Conservation (phyloP, 2,329 filamentous ascomycete genomes). For the Fusarium concolor region DNA sequence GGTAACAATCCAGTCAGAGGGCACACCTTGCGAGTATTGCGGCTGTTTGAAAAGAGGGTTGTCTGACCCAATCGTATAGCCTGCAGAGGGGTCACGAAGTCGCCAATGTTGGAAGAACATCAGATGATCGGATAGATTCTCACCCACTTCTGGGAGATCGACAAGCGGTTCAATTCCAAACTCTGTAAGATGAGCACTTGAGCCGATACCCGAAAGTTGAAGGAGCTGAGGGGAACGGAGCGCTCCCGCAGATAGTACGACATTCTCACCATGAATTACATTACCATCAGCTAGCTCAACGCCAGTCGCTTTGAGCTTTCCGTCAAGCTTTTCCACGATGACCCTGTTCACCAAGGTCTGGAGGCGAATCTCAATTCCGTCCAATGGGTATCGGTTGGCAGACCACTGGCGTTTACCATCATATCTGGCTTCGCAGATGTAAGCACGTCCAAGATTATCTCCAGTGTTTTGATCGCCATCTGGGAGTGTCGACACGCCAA, state of each 20-base stretch:
- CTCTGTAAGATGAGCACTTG: slow-evolving; percentile 52
- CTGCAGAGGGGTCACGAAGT: slow-evolving; percentile 49
- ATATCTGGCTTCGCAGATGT: slow-evolving; percentile 45
- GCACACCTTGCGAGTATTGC: slow-evolving; percentile 52
- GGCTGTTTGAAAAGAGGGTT: slow-evolving; percentile 52
- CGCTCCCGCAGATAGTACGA: slow-evolving; percentile 61
- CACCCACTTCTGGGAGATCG: slow-evolving; percentile 62
- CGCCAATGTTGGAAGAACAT: slow-evolving; percentile 48
- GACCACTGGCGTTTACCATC: slow-evolving; percentile 44
- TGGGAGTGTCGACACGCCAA: slow-evolving; percentile 48
- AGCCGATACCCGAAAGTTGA: slow-evolving; percentile 61
- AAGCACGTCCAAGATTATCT: slow-evolving; percentile 50
- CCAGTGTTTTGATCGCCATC: slow-evolving; percentile 47
- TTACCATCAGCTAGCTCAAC: slow-evolving; percentile 47
- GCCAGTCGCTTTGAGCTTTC: slow-evolving; percentile 37
- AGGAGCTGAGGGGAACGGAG: slow-evolving; percentile 62
- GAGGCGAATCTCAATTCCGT: slow-evolving; percentile 43
- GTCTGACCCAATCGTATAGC: slow-evolving; percentile 49
- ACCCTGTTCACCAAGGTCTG: slow-evolving; percentile 42
- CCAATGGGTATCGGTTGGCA: slow-evolving; percentile 41
- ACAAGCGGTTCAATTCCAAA: slow-evolving; percentile 53
- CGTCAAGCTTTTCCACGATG: slow-evolving; percentile 16
- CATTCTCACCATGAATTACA: slow-evolving; percentile 46
- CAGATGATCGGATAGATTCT: slow-evolving; percentile 53
- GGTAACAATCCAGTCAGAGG: slow-evolving; percentile 53